Base-by-base conservation (phyloP, 176 grass and related monocot genomes). In the Alloteropsis semialata region DNA sequence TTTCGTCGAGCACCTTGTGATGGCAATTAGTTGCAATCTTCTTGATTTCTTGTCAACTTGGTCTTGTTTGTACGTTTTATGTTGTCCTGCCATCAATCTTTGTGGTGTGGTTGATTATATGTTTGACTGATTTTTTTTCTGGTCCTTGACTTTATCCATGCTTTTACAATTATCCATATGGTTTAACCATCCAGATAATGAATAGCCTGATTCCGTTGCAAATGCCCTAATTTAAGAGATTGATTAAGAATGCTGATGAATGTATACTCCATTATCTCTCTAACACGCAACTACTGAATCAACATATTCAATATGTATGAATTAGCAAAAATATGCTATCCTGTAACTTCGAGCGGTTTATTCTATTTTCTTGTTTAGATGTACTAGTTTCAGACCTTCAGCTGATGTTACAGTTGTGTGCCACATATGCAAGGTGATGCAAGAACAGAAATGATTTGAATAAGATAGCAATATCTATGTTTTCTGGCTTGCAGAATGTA, bases 41-140 rank as follows among this genome's bases (percentile, higher is more conserved):
- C 54, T 34, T 81, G 59, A 81, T 54, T 64, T 65, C 34, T 10
- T 41, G 39, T 34, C 69, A 50, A 73, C 25, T 78, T 12, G 42
- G 33, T 14, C 74, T 2, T 71, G 62, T 74, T 48, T 74, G 54
- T 79, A 82, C 46, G 21, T 76, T 33, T 50, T 15, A 25, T 88
- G 19, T 49, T 61, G 18, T 24, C 43, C 12, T 74, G 11, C 67
- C 84, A 76, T 29, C 39, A 3, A 25, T 61, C 29, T 53, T 29
- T 76, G 21, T 81, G 18, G 1, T 71, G 64, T 18, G 30, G 41
- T 65, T 72, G 27, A 64, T 45, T 82, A 57, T 50, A 27, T 46
- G 53, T 8, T 27, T 61, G 33, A 10, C 19, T 48, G 60, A 19
- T 21, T 88, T 19, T 57, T 76, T 16, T 28, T 70, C 61, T 81